phyloP scores from a whole-genome alignment of 768 basidiomycete species.

The Amanita phalloides region DNA sequence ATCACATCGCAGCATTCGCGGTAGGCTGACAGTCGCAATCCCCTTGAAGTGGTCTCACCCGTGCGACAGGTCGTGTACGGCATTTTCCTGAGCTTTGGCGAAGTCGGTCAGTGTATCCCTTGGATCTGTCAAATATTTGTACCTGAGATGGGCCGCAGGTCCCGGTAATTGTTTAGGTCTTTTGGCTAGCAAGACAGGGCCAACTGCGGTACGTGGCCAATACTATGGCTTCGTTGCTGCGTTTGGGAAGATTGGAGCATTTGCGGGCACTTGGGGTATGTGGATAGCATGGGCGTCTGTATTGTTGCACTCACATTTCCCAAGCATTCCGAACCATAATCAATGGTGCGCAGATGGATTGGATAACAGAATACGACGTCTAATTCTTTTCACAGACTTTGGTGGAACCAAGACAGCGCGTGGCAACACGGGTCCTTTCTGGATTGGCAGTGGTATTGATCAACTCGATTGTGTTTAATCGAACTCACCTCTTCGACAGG shows the following conservation, averaged over 20 bases:
- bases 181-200: conserved; percentile 75
- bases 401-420: conserved; percentile 38
- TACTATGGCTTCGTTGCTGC: conserved; percentile 85
- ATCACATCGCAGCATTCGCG: conserved; percentile 66
- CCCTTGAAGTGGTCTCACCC: not conserved
- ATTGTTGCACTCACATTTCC: not conserved
- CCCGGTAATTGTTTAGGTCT: conserved; percentile 85
- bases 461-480: not conserved
- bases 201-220: conserved; percentile 79
- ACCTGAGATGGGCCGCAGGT: conserved; percentile 22
- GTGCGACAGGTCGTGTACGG: conserved; percentile 65
- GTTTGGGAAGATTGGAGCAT: conserved; percentile 76
- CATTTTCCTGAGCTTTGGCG: conserved; percentile 83
- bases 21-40: conserved; percentile 23
- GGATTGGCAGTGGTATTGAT: conserved; percentile 61
- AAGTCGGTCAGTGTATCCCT: conserved; percentile 48
- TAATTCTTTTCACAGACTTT: conserved; percentile 34
- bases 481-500: conserved; percentile 19
- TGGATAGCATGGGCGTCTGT: not conserved
- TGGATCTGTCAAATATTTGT: not conserved
- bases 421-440: conserved; percentile 82
- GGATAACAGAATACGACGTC: not conserved
- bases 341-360: conserved; percentile 26
- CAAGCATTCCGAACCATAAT: conserved; percentile 62
- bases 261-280: conserved; percentile 73